phyloP scores from a whole-genome alignment of 805 yeast species.

The Barnettozyma siamensis region DNA sequence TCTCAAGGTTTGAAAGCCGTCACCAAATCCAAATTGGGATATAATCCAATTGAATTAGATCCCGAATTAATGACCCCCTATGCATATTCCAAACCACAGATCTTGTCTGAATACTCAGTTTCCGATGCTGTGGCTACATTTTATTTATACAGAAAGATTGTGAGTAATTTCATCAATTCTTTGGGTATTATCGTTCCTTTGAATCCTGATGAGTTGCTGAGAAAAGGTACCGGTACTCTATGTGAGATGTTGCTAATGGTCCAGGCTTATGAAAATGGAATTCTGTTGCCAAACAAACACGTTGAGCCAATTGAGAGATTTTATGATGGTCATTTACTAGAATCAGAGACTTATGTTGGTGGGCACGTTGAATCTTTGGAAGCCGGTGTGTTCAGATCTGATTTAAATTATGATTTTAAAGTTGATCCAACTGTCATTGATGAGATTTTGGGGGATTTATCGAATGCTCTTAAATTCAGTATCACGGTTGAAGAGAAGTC shows the following conservation, averaged over 20 bases:
- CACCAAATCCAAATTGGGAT: slow-evolving; percentile 90
- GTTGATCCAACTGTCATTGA: slow-evolving; percentile 81
- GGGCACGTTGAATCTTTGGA: slow-evolving; percentile 98
- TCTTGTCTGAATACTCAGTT: slow-evolving; percentile 92
- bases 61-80: slow-evolving; percentile 98
- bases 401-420: slow-evolving; percentile 66
- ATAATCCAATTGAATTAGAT: slow-evolving; percentile 92
- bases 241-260: slow-evolving; percentile 98
- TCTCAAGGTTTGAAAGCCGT: slow-evolving; percentile 98
- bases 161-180: slow-evolving; percentile 94
- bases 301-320: slow-evolving; percentile 91
- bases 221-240: slow-evolving; percentile 97
- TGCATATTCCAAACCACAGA: slow-evolving; percentile 90
- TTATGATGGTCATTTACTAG: slow-evolving; percentile 88
- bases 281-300: slow-evolving; percentile 88
- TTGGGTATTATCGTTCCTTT: slow-evolving; percentile 92
- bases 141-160: slow-evolving; percentile 91
- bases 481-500: slow-evolving; percentile 76
- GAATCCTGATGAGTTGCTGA: slow-evolving; percentile 90
- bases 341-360: slow-evolving; percentile 96
- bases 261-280: slow-evolving; percentile 77
- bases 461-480: slow-evolving; percentile 72
- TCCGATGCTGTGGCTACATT: slow-evolving; percentile 99
- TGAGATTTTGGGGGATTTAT: slow-evolving; percentile 67
- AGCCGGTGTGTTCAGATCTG: slow-evolving; percentile 96